phyloP scores from a whole-genome alignment of 2,329 filamentous ascomycete species.

The Phialophora verrucosa region DNA sequence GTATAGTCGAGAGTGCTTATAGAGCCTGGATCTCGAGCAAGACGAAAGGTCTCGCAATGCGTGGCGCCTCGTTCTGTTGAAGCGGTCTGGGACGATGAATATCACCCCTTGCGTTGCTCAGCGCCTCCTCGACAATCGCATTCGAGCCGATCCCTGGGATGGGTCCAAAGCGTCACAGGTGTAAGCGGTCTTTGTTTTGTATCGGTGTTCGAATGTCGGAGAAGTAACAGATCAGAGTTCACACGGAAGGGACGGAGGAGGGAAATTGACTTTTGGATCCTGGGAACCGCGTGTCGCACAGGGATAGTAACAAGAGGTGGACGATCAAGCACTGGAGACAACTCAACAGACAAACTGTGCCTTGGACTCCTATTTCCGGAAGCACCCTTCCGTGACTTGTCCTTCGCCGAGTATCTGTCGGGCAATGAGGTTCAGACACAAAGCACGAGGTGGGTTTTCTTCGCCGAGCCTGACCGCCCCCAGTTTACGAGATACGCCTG shows the following conservation, averaged over 20 bases:
- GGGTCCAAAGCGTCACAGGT: not conserved
- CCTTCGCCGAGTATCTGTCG: slow-evolving; percentile 5
- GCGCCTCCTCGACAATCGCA: not conserved
- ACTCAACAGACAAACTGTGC: slow-evolving; percentile 2
- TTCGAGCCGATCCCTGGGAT: not conserved
- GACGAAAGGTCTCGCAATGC: not conserved
- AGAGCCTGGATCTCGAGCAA: not conserved
- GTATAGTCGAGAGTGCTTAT: not conserved
- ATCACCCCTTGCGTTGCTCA: slow-evolving; percentile 1
- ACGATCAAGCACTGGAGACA: slow-evolving; percentile 9
- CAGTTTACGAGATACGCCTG: slow-evolving; percentile 2
- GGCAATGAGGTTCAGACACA: slow-evolving; percentile 16
- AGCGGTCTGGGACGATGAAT: not conserved
- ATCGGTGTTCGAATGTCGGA: not conserved
- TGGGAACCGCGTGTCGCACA: slow-evolving; percentile 6
- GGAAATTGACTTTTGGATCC: not conserved
- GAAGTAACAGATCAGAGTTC: slow-evolving; percentile 3
- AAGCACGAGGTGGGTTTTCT: slow-evolving; percentile 14
- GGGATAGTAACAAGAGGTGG: not conserved
- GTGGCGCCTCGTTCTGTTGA: not conserved
- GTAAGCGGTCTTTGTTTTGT: not conserved
- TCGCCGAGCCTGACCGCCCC: not conserved
- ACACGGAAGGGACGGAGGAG: not conserved
- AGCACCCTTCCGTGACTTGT: not conserved
- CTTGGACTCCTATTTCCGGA: slow-evolving; percentile 1